Evolutionary conservation across 345 rosid genomes (phyloP).

Genomic region (Garcia nutans): DNA sequence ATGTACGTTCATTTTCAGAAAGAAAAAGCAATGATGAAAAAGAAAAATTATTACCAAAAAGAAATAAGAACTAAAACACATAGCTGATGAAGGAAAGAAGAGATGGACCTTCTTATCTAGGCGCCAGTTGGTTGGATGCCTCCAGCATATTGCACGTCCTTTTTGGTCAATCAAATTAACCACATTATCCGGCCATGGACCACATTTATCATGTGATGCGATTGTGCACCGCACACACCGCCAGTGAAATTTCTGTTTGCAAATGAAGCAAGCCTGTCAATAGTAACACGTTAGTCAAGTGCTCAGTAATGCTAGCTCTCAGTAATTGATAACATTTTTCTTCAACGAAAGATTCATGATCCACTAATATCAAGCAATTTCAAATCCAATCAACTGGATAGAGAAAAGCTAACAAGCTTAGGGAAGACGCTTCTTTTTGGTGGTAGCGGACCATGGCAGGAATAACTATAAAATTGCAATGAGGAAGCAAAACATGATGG

Average conservation of each 20-base stretch:
- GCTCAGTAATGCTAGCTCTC: neutral
- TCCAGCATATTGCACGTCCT: slow-evolving; percentile 82
- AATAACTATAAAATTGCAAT: no score
- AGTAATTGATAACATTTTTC: neutral
- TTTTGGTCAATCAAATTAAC: slow-evolving; percentile 54
- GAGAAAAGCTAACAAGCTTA: no score
- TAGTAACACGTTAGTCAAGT: slow-evolving; percentile 7
- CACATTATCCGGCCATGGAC: slow-evolving; percentile 74
- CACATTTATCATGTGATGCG: slow-evolving; percentile 75
- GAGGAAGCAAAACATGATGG: no score
- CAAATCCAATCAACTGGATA: no score
- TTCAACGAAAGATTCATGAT: neutral
- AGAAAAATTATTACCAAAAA: neutral
- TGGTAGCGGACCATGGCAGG: no score
- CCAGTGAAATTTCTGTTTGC: slow-evolving; percentile 68
- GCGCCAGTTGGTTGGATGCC: slow-evolving; percentile 77
- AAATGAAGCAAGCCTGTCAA: slow-evolving; percentile 70
- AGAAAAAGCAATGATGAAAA: neutral
- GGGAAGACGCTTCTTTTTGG: no score
- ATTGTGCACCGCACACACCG: slow-evolving; percentile 61
- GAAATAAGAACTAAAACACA: slow-evolving; percentile 3
- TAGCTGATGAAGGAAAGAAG: slow-evolving; percentile 44
- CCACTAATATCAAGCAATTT: no score
- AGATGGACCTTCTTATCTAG: slow-evolving; percentile 70
- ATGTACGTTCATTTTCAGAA: neutral